Conservation (phyloP, 2,329 filamentous ascomycete species). For the Colletotrichum sublineola region DNA sequence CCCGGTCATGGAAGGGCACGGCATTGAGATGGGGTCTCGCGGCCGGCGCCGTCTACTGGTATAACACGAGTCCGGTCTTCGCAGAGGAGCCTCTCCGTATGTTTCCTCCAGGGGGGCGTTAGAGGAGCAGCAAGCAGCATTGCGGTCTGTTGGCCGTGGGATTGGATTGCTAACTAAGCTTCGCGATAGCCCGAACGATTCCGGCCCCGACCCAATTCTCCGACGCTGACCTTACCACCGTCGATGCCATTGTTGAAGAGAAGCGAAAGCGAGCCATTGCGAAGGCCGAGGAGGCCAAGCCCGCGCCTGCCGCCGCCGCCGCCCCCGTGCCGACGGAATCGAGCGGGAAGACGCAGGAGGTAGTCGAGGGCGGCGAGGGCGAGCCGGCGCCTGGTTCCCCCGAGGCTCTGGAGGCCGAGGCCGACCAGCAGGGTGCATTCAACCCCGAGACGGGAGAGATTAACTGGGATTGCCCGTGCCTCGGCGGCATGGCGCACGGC, state of each 20-base stretch:
- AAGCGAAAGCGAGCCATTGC: slow-evolving; percentile 66
- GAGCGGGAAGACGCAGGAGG: slow-evolving; percentile 43
- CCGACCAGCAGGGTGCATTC: slow-evolving; percentile 89
- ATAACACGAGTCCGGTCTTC: slow-evolving; percentile 90
- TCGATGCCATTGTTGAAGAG: slow-evolving; percentile 76
- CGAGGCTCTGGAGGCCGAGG: slow-evolving; percentile 80
- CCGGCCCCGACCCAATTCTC: slow-evolving; percentile 65
- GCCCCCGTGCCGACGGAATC: slow-evolving; percentile 43
- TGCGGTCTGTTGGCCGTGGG: slow-evolving; percentile 31
- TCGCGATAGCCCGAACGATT: slow-evolving; percentile 49
- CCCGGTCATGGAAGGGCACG: slow-evolving; percentile 85
- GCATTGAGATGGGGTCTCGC: slow-evolving; percentile 82
- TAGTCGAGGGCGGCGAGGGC: slow-evolving; percentile 35
- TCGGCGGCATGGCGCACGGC: slow-evolving; percentile 96
- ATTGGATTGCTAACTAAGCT: slow-evolving; percentile 19
- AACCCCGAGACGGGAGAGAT: slow-evolving; percentile 99
- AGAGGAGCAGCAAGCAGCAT: neutral
- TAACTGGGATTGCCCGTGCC: slow-evolving; percentile 99
- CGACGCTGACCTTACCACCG: slow-evolving; percentile 71
- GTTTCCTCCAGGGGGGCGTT: slow-evolving; percentile 50
- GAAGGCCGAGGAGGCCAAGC: slow-evolving; percentile 47
- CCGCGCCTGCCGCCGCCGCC: slow-evolving; percentile 38
- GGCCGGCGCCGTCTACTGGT: slow-evolving; percentile 86
- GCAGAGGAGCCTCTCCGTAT: slow-evolving; percentile 84
- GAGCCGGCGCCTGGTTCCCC: slow-evolving; percentile 53